phyloP scores from a whole-genome alignment of 1,284 basidiomycete species.

The Cryptococcus floricola region DNA sequence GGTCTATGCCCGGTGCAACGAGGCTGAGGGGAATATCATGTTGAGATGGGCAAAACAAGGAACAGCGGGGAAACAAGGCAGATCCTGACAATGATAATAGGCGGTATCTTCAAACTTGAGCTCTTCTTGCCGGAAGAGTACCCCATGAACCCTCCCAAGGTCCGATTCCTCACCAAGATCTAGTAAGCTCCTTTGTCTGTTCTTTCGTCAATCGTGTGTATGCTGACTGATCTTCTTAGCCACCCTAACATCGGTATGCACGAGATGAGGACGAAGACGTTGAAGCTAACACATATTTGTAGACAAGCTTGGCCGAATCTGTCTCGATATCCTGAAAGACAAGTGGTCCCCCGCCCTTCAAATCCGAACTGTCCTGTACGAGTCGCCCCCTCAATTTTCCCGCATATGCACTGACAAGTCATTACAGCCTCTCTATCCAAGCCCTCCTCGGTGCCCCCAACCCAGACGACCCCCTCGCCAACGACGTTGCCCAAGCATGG shows the following conservation, averaged over 20 bases:
- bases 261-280: neutral
- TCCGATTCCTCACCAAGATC: slow-evolving; percentile 97
- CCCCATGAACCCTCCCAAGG: slow-evolving; percentile 98
- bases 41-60: neutral
- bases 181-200: slow-evolving; percentile 53
- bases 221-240: slow-evolving; percentile 19
- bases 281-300: neutral
- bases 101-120: slow-evolving; percentile 90
- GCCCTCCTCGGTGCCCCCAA: slow-evolving; percentile 93
- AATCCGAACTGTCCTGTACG: slow-evolving; percentile 84
- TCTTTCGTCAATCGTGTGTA: neutral
- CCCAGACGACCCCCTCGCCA: slow-evolving; percentile 96
- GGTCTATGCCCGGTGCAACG: neutral
- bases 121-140: slow-evolving; percentile 98
- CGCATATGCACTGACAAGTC: neutral
- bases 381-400: neutral
- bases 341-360: slow-evolving; percentile 99
- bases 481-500: slow-evolving; percentile 90
- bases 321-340: slow-evolving; percentile 97
- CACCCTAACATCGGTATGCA: slow-evolving; percentile 94
- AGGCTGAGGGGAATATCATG: neutral
- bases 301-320: slow-evolving; percentile 98
- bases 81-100: slow-evolving; percentile 50
- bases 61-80: neutral
- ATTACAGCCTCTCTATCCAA: slow-evolving; percentile 73